Base-by-base conservation (phyloP, 2,329 filamentous ascomycete genomes). In the Fusarium sp. region DNA sequence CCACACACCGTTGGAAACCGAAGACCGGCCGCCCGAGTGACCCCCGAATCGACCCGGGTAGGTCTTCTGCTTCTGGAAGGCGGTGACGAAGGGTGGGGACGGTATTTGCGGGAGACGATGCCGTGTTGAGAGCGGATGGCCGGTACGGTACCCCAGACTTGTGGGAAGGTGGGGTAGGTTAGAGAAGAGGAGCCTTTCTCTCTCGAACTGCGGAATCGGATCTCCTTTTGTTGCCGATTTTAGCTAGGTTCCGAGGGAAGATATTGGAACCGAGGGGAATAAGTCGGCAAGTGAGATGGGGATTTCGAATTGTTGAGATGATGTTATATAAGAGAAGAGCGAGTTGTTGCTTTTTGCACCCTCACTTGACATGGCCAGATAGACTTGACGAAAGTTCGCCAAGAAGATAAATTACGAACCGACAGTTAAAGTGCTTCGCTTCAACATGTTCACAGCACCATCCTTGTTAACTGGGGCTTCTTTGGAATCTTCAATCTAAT, bases 1-100 rank as follows among this genome's bases (percentile, higher is more conserved):
- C 20, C 18, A 14, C 18, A 14, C 23, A 16, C 42, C 42, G 42
- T 49, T 54, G 63, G 58, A 59, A 56, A 42, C 69, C 69, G 69
- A 71, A 68, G 54, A 58, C 61, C 66, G 65, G 65, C 58, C 58
- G 18, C 63, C 66, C 61, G 66, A 68, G 58, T 57, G 56, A 61
- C 44, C 50, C 42, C 51, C 44, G 62, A 56, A 69, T 46, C 18
- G 50, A 31, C 18, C 27, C 31, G 51, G 33, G 33, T 61, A 53
- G 23, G 34, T 33, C 50, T 66, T 33, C 64, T 66, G 27, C 18
- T 57, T 66, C 53, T 23, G 64, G 64, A 46, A 61, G 68, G 67
- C 67, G 67, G 67, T 69, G 58, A 51, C 51, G 27, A 29, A 13
- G 25, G 25, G 63, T 44, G 63, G 58, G 53, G 34, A 62, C 51